Conservation (phyloP, 2,329 filamentous ascomycete genomes). For the Penicillium sp. region DNA sequence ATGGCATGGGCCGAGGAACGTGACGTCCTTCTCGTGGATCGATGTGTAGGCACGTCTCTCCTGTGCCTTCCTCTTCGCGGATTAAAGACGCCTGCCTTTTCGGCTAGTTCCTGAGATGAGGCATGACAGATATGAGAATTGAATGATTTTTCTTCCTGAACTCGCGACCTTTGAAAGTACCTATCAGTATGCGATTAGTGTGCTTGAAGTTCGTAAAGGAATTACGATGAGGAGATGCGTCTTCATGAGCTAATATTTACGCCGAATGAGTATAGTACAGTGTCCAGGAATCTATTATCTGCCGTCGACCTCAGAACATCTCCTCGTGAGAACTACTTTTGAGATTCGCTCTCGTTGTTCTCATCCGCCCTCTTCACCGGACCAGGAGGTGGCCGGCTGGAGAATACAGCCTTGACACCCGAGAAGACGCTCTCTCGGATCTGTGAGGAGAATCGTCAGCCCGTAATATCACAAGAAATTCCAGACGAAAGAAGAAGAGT, state of each 20-base stretch:
- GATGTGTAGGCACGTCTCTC: background rate
- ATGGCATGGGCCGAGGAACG: slow-evolving; percentile 1
- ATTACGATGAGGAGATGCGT: background rate
- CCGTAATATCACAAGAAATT: background rate
- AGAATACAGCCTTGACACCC: slow-evolving; percentile 34
- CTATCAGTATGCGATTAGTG: too few relatives aligned
- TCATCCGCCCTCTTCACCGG: slow-evolving; percentile 26
- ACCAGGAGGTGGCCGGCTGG: slow-evolving; percentile 33
- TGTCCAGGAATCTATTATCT: background rate
- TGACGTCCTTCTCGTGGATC: background rate
- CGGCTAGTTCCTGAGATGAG: slow-evolving; percentile 23
- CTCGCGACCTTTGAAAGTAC: background rate
- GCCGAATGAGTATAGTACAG: slow-evolving; percentile 11
- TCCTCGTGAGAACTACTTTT: background rate
- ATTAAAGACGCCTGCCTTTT: slow-evolving; percentile 23
- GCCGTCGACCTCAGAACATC: background rate
- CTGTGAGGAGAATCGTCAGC: slow-evolving; percentile 22
- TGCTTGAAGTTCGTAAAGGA: too few relatives aligned
- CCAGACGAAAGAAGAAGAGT: background rate
- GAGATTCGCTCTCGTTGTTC: slow-evolving; percentile 12
- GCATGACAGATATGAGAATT: slow-evolving; percentile 30
- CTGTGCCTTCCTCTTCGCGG: slow-evolving; percentile 14
- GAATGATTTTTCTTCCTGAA: slow-evolving; percentile 15
- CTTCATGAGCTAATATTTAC: background rate
- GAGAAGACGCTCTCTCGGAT: slow-evolving; percentile 38